Evolutionary conservation across 2,329 filamentous ascomycete genomes (phyloP), one percentile per base, ranked within the genome.

Genomic region (Neocucurbitaria cava): DNA sequence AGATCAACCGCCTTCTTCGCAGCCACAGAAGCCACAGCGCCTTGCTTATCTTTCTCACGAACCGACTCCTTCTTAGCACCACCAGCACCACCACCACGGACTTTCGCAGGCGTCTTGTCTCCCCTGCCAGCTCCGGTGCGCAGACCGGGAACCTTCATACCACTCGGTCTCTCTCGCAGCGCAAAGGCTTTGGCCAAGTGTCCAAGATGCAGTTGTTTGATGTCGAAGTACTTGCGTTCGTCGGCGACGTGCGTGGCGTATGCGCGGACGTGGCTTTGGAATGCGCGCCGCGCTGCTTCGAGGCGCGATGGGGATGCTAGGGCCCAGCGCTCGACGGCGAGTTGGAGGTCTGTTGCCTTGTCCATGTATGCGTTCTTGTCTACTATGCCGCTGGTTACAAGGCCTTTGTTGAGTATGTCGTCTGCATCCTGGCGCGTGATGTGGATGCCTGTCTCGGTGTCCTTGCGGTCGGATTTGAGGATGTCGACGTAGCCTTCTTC

Each of bases 131-230:
- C 69, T 17, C 81, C 79, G 6, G 79, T 82, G 35, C 83, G 73
- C 48, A 85, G 70, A 5, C 81, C 81, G 0, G 79, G 79, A 39
- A 82, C 79, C 31, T 78, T 78, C 58, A 99, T 96, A 45, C 90
- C 89, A 5, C 90, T 89, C 0, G 95, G 95, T 28, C 91, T 87
- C 74, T 99, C 95, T 60, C 96, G 84, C 62, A 99, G 79, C 1
- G 88, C 95, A 72, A 96, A 99, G 23, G 90, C 91, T 81, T 99
- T 99, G 7, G 94, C 94, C 61, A 95, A 81, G 80, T 99, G 95
- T 3, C 95, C 95, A 7, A 98, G 79, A 74, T 99, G 95, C 42
- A 99, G 79, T 68, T 91, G 86, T 56, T 91, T 92, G 76, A 97
- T 96, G 74, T 98, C 91, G 74, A 99, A 99, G 72, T 90, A 93